These are phyloP conservation scores for Rhizophora apiculata DNA, from an alignment of 345 rosid genomes.

Conservation along the genomic window DNA sequence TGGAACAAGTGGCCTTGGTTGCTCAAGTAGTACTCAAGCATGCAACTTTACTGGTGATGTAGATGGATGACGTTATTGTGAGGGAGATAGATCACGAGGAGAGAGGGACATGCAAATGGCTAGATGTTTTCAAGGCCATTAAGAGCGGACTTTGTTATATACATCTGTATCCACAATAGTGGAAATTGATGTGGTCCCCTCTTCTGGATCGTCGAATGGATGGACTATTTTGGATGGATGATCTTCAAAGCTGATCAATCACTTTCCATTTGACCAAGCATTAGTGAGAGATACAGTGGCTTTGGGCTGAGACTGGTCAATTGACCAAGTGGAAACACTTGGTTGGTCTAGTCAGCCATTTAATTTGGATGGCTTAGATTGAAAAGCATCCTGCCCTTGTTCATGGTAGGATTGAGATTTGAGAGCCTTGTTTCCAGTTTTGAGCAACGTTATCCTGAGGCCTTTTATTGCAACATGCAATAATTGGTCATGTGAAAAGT, in stretches of 20 bases:
- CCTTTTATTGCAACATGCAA: conserved; percentile 14
- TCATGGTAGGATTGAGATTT: not conserved
- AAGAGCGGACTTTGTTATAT: conserved; percentile 22
- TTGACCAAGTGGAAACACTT: not conserved
- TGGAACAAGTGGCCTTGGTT: not conserved
- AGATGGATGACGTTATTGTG: conserved; percentile 31
- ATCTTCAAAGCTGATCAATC: conserved; percentile 32
- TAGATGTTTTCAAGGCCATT: conserved; percentile 22
- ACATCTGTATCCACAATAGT: conserved; percentile 22
- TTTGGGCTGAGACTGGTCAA: not conserved
- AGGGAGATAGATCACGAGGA: conserved; percentile 21
- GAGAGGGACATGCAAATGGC: conserved; percentile 19
- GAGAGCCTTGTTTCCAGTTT: no score
- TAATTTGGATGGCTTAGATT: conserved; percentile 22
- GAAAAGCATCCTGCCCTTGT: conserved; percentile 9
- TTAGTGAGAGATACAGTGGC: conserved; percentile 5
- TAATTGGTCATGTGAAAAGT: conserved; percentile 24
- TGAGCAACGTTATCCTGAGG: not conserved
- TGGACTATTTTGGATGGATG: conserved; percentile 21
- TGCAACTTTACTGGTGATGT: conserved; percentile 29
- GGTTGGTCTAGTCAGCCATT: conserved; percentile 12
- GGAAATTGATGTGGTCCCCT: conserved; percentile 19
- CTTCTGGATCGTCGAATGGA: conserved; percentile 25
- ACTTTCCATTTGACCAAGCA: conserved; percentile 26
- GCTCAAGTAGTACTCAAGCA: not conserved